Evolutionary conservation across 306 rosid genomes (phyloP), one percentile per base, ranked within the genome.

Genomic region (Pterocarpus macrocarpus): DNA sequence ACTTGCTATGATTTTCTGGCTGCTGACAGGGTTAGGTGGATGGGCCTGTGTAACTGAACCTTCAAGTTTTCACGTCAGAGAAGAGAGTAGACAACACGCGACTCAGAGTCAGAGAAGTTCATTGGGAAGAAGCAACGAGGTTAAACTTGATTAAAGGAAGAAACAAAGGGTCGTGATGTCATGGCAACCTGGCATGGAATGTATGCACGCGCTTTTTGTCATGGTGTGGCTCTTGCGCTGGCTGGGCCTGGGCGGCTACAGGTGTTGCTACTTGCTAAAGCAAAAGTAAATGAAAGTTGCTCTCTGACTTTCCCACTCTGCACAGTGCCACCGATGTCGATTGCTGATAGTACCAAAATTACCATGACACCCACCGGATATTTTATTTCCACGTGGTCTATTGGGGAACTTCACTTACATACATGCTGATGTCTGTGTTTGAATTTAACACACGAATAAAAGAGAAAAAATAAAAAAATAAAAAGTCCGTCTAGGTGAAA

Each of bases 301-400:
- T 55, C 61, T 66, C 61, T 84, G 87, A 84, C 87, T 73, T 84
- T 73, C 28, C 36, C 52, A 58, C 77, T 45, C 3, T 12, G 56
- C 33, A 68, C 34, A n/a, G 34, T 35, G 34, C 34, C 43, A 62
- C 43, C n/a, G 16, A 77, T 4, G 79, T 83, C 67, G 80, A 83
- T 34, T 28, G 34, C 11, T 9, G 78, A n/a, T 35, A 71, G 45
- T 17, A 30, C n/a, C 53, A 28, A 56, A 12, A 61, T 41, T 52
- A 13, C 9, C 1, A 61, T 22, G 32, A 13, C 52, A 28, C 10
- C n/a, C 8, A 38, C 15, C 8, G 10, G 82, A 78, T 68, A 56
- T 67, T 69, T 70, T 17, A 10, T 71, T 79, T 33, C 17, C 69
- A 57, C 3, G 8, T 17, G 41, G 32, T 44, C 50, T 38, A n/a